Evolutionary conservation across 1,284 basidiomycete genomes (phyloP).

Genomic region (Laetiporus sulphureus): DNA sequence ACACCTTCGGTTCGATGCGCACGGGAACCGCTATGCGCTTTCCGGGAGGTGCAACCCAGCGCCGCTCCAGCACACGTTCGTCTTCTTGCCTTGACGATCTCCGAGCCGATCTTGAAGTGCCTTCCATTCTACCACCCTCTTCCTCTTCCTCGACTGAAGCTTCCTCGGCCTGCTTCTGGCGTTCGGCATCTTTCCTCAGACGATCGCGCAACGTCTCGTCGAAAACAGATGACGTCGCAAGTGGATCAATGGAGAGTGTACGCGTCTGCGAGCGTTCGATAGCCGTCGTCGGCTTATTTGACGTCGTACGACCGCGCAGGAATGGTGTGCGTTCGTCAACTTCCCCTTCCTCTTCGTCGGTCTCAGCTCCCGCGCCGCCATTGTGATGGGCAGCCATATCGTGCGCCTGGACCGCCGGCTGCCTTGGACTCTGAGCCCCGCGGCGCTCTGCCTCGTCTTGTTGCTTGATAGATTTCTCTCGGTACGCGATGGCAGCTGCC

Average conservation of each 20-base stretch:
- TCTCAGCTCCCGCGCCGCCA: constrained; percentile 16
- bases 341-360: constrained; percentile 25
- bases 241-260: constrained; percentile 73
- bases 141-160: constrained; percentile 26
- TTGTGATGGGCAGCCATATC: constrained; percentile 8
- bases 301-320: constrained; percentile 23
- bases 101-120: constrained; percentile 31
- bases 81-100: constrained; percentile 25
- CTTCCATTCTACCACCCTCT: constrained; percentile 32
- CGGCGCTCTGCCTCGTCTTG: constrained; percentile 13
- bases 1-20: constrained; percentile 95
- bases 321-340: constrained; percentile 38
- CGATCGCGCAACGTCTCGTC: constrained; percentile 74
- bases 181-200: constrained; percentile 33
- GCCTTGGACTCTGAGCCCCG: constrained; percentile 1
- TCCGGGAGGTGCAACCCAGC: constrained; percentile 79
- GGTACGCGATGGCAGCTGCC: constrained; percentile 75
- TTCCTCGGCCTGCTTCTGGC: constrained; percentile 17
- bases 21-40: constrained; percentile 92
- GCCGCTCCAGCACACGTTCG: constrained; percentile 59
- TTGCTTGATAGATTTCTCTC: constrained; percentile 73
- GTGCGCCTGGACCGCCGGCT: constrained; percentile 9
- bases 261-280: constrained; percentile 26
- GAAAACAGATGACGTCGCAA: constrained; percentile 75
- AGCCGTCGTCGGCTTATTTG: constrained; percentile 9